Percentiles rank a stretch among this genome's conserved stretches.
phyloP scores from a whole-genome alignment of 352 stramenopile genomes.

The Pythium volutum region DNA sequence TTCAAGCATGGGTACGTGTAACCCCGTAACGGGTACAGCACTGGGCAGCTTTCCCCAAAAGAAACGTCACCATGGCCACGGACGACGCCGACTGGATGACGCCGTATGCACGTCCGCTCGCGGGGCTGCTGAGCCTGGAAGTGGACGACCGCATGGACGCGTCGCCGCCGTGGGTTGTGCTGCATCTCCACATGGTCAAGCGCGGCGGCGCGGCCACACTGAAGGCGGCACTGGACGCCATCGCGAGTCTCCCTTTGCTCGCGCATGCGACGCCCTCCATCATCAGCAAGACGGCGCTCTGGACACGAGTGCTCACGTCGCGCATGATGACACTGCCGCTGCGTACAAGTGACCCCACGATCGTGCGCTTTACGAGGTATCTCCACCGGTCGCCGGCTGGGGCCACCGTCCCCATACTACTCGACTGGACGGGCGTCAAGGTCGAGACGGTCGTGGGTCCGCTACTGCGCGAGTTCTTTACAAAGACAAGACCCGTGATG shows the following conservation, averaged over 20 bases:
- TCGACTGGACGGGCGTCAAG: slow-evolving; percentile 4
- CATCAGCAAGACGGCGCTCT: background rate
- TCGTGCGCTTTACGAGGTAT: background rate
- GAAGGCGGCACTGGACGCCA: background rate
- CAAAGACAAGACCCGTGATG: background rate
- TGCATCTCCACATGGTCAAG: background rate
- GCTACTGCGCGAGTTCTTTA: background rate
- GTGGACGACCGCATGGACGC: background rate
- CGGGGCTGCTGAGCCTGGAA: slow-evolving; percentile 1
- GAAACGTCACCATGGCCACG: no score
- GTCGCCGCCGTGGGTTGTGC: slow-evolving; percentile 2
- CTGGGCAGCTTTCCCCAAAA: no score
- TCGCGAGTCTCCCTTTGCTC: background rate
- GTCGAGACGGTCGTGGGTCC: background rate
- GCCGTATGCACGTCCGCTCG: background rate
- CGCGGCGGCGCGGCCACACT: background rate
- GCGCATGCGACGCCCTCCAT: background rate
- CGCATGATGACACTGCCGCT: slow-evolving; percentile 10
- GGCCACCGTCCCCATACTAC: background rate
- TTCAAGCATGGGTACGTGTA: no score
- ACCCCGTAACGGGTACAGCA: no score
- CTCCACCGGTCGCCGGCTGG: background rate
- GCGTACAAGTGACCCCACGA: background rate
- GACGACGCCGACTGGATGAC: background rate
- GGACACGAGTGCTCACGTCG: slow-evolving; percentile 7